A percentile compares a stretch with the other conserved stretches of the same genome.
phyloP scores from a whole-genome alignment of 2,329 filamentous ascomycete species.

The Pseudogymnoascus sp. region DNA sequence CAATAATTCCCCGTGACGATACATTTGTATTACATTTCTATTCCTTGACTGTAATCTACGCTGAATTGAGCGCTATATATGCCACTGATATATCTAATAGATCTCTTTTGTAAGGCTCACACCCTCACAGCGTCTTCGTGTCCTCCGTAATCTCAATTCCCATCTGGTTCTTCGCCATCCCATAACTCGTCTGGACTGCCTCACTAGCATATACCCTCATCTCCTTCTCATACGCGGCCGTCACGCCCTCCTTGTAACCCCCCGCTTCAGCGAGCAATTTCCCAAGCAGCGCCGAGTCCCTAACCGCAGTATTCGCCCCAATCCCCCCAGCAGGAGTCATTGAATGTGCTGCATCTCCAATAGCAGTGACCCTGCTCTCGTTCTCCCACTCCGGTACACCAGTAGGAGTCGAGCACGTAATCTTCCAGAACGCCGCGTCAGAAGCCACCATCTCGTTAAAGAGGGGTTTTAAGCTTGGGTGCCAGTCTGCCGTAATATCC shows the following conservation, averaged over 20 bases:
- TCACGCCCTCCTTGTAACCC: constrained; percentile 44
- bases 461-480: constrained; percentile 45
- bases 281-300: constrained; percentile 46
- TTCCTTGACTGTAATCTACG: not conserved
- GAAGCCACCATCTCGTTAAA: constrained; percentile 48
- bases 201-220: constrained; percentile 53
- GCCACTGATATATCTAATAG: not conserved
- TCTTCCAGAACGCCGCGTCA: constrained; percentile 58
- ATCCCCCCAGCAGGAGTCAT: constrained; percentile 51
- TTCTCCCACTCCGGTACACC: constrained; percentile 54
- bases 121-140: not conserved
- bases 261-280: constrained; percentile 42
- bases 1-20: not conserved
- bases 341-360: constrained; percentile 48
- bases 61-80: not conserved
- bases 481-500: constrained; percentile 44
- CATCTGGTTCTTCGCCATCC: constrained; percentile 36
- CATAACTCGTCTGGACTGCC: constrained; percentile 47
- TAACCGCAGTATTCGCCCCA: constrained; percentile 48
- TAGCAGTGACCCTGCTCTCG: constrained; percentile 47
- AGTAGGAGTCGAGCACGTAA: constrained; percentile 51
- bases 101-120: not conserved
- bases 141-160: constrained; percentile 40
- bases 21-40: not conserved
- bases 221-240: constrained; percentile 49